Conservation (phyloP, 2,329 filamentous ascomycete species). For the Ascochyta pisi region DNA sequence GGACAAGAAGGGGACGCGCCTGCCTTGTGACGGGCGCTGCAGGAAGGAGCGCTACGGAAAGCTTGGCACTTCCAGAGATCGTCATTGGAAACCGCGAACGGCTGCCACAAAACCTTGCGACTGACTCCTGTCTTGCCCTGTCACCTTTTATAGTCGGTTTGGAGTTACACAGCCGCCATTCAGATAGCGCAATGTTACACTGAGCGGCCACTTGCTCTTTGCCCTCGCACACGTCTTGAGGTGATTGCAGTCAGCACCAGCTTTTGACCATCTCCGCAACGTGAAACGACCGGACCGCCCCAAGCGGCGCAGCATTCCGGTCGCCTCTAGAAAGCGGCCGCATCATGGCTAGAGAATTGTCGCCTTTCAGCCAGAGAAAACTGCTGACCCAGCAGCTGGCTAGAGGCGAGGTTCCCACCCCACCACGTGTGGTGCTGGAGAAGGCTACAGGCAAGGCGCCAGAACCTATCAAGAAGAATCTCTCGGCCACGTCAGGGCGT, state of each 20-base stretch:
- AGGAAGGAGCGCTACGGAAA: not conserved
- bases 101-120: slow-evolving; percentile 13
- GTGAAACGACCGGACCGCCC: slow-evolving; percentile 6
- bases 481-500: slow-evolving; percentile 15
- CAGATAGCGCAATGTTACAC: not conserved
- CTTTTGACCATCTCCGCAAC: not conserved
- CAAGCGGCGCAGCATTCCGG: slow-evolving; percentile 1
- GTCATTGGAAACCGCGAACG: slow-evolving; percentile 17
- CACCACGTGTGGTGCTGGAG: slow-evolving; percentile 26
- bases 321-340: not conserved
- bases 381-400: slow-evolving; percentile 38
- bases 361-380: slow-evolving; percentile 41
- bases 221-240: not conserved
- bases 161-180: slow-evolving; percentile 1
- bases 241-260: not conserved
- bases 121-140: not conserved
- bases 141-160: slow-evolving; percentile 9
- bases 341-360: slow-evolving; percentile 39
- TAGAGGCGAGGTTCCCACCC: slow-evolving; percentile 22
- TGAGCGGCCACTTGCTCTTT: not conserved
- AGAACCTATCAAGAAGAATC: slow-evolving; percentile 21
- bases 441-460: slow-evolving; percentile 14
- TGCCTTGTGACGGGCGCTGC: slow-evolving; percentile 8
- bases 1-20: slow-evolving; percentile 8
- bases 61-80: not conserved